Evolutionary conservation across 306 rosid species (phyloP).

Genomic region (Vachellia pachyceras): DNA sequence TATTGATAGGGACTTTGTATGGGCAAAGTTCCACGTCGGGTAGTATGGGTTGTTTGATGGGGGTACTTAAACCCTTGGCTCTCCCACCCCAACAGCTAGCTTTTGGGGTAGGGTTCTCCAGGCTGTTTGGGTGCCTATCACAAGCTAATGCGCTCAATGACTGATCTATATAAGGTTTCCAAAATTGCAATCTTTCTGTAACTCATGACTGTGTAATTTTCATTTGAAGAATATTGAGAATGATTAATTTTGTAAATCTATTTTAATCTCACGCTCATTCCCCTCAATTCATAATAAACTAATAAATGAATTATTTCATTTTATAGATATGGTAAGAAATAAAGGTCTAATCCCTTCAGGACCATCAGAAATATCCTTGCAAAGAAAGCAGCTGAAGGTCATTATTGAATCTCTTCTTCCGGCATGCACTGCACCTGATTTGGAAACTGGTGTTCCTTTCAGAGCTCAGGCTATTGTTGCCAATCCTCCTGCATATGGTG

Average conservation of each 20-base stretch:
- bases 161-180: conserved; percentile 16
- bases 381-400: conserved; percentile 78
- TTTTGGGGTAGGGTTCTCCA: no score
- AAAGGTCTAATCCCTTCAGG: conserved; percentile 97
- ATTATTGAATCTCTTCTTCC: conserved; percentile 94
- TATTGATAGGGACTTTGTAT: no score
- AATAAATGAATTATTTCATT: conserved; percentile 29
- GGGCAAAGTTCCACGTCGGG: no score
- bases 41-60: no score
- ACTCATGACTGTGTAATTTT: neutral
- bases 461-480: conserved; percentile 97
- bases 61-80: no score
- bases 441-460: conserved; percentile 78
- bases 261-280: neutral
- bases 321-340: conserved; percentile 90
- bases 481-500: conserved; percentile 97
- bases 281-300: neutral
- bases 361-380: conserved; percentile 78
- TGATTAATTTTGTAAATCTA: neutral
- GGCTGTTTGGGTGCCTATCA: no score
- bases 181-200: neutral
- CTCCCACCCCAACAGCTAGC: no score
- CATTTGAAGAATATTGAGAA: conserved; percentile 11
- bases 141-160: conserved; percentile 10
- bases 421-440: conserved; percentile 92